A percentile compares a stretch with the other conserved stretches of the same genome.
phyloP scores from a whole-genome alignment of 2,329 filamentous ascomycete species.

The Torrubiella hemipterigena region DNA sequence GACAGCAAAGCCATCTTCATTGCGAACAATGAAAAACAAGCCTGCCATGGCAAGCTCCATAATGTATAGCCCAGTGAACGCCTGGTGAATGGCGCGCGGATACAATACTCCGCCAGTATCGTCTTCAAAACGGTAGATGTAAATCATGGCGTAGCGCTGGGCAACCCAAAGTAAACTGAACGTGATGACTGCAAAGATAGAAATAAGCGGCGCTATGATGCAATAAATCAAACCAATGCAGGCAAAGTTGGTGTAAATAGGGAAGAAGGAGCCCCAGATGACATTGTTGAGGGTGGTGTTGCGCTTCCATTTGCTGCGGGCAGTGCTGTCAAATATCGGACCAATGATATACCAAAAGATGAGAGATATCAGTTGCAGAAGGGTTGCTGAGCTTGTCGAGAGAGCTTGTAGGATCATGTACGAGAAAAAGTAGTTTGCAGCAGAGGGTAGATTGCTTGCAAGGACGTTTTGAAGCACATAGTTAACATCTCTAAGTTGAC shows the following conservation, averaged over 20 bases:
- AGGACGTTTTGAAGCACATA: conserved; percentile 59
- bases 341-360: conserved; percentile 72
- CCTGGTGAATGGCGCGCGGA: conserved; percentile 85
- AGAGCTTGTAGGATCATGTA: conserved; percentile 95
- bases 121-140: conserved; percentile 77
- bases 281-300: conserved; percentile 69
- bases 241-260: conserved; percentile 91
- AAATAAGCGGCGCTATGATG: conserved; percentile 78
- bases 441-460: conserved; percentile 68
- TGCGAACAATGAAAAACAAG: conserved; percentile 68
- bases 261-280: conserved; percentile 89
- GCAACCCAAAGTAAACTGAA: conserved; percentile 89
- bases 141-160: conserved; percentile 93
- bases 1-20: conserved; percentile 37
- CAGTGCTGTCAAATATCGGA: conserved; percentile 72
- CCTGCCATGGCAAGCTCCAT: conserved; percentile 88
- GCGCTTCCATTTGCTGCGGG: conserved; percentile 69
- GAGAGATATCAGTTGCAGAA: conserved; percentile 73
- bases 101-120: conserved; percentile 92
- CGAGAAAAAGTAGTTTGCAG: conserved; percentile 95
- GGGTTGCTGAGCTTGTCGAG: conserved; percentile 77
- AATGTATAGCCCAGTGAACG: conserved; percentile 88
- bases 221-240: conserved; percentile 86
- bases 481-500: conserved; percentile 39
- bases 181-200: conserved; percentile 86